Conservation (phyloP, 306 rosid genomes). For the Medicago ruthenica region DNA sequence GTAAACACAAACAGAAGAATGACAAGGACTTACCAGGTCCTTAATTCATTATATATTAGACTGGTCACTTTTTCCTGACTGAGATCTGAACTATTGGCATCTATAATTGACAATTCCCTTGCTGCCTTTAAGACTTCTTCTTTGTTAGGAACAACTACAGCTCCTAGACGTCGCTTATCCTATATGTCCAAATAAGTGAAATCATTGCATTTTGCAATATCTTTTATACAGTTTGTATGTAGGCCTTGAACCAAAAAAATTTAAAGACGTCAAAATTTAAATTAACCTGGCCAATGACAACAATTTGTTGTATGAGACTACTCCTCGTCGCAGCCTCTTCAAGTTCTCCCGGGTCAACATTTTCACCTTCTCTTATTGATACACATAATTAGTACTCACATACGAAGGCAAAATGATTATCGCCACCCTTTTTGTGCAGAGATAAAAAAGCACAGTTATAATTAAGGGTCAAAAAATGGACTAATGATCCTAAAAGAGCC, state of each 20-base stretch:
- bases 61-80: slow-evolving; percentile 55
- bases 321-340: slow-evolving; percentile 96
- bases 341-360: slow-evolving; percentile 82
- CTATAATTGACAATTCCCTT: slow-evolving; percentile 54
- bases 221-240: background rate
- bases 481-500: background rate
- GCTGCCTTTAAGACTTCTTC: slow-evolving; percentile 72
- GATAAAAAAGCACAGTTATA: background rate
- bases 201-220: background rate
- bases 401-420: background rate
- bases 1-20: background rate
- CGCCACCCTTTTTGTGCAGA: slow-evolving; percentile 6
- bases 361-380: slow-evolving; percentile 72
- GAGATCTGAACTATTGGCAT: slow-evolving; percentile 59
- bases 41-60: slow-evolving; percentile 69
- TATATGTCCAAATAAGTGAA: slow-evolving; percentile 36
- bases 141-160: slow-evolving; percentile 87
- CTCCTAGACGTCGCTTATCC: slow-evolving; percentile 96
- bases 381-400: slow-evolving; percentile 30
- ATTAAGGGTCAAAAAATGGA: background rate
- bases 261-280: slow-evolving; percentile 1
- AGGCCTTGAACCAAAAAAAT: slow-evolving; percentile 13
- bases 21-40: slow-evolving; percentile 58
- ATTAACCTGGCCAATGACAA: slow-evolving; percentile 89
- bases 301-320: slow-evolving; percentile 78